These are phyloP conservation scores for Aspergillus panamensis DNA, from an alignment of 495 filamentous ascomycete genomes.

Conservation along the genomic window DNA sequence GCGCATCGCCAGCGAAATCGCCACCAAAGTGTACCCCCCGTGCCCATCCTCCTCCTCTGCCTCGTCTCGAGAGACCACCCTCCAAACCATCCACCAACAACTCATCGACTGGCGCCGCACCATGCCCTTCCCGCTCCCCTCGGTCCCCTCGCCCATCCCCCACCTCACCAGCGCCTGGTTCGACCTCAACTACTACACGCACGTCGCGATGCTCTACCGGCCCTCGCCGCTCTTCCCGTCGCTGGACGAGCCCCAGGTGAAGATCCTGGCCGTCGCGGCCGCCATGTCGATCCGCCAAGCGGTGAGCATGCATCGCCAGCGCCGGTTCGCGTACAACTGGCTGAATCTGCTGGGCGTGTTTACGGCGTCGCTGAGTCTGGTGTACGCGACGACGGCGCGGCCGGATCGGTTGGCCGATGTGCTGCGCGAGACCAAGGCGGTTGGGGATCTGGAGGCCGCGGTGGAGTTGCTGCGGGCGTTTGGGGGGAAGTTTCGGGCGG, in stretches of 20 bases:
- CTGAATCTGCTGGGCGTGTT: constrained; percentile 38
- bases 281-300: constrained; percentile 38
- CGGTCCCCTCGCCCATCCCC: constrained; percentile 33
- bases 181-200: constrained; percentile 41
- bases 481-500: constrained; percentile 32
- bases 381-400: constrained; percentile 36
- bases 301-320: constrained; percentile 33
- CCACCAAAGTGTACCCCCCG: constrained; percentile 24
- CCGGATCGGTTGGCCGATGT: constrained; percentile 23
- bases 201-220: constrained; percentile 37
- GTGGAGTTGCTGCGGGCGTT: constrained; percentile 34
- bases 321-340: constrained; percentile 41
- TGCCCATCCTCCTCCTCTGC: no score
- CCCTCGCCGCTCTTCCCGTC: constrained; percentile 35
- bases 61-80: no score
- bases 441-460: constrained; percentile 32
- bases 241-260: constrained; percentile 26
- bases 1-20: constrained; percentile 36
- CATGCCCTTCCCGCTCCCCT: constrained; percentile 42
- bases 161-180: constrained; percentile 41
- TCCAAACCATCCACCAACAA: constrained; percentile 30
- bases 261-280: constrained; percentile 31
- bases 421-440: constrained; percentile 24
- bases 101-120: constrained; percentile 38
- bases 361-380: constrained; percentile 34